Conservation (phyloP, 441 rosid genomes). For the Dalechampia spathulata region DNA sequence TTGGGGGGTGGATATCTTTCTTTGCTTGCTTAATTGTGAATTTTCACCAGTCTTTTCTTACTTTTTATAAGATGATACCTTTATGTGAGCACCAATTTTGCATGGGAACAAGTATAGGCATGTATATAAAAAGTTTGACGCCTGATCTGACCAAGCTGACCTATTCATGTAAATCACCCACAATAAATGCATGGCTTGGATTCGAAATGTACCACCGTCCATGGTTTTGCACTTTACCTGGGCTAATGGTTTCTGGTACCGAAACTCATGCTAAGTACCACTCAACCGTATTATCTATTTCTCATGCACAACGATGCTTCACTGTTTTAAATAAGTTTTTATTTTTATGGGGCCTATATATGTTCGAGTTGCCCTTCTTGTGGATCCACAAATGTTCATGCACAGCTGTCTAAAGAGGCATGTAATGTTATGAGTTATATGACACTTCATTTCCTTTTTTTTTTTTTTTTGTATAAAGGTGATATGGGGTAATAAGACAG, state of each 20-base stretch:
- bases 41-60: too few species aligned
- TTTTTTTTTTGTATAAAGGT: neutral
- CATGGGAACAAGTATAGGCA: neutral
- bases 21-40: too few species aligned
- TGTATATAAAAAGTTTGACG: neutral
- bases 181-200: neutral
- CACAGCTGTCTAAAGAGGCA: neutral
- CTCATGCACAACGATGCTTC: neutral
- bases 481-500: neutral
- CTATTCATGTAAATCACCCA: neutral
- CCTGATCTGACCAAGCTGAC: neutral
- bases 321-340: neutral
- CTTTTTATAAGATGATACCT: neutral
- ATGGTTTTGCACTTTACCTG: neutral
- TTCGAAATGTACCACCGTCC: neutral
- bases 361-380: neutral
- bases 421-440: neutral
- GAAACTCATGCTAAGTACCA: neutral
- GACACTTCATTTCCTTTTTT: neutral
- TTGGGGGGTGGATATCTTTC: neutral
- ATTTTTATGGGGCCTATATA: neutral
- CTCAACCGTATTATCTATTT: neutral
- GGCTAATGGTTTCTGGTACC: neutral
- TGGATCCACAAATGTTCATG: neutral
- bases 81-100: neutral